Evolutionary conservation across 768 basidiomycete genomes (phyloP), one percentile per base, ranked within the genome.

Genomic region (Boletus rubropictus): DNA sequence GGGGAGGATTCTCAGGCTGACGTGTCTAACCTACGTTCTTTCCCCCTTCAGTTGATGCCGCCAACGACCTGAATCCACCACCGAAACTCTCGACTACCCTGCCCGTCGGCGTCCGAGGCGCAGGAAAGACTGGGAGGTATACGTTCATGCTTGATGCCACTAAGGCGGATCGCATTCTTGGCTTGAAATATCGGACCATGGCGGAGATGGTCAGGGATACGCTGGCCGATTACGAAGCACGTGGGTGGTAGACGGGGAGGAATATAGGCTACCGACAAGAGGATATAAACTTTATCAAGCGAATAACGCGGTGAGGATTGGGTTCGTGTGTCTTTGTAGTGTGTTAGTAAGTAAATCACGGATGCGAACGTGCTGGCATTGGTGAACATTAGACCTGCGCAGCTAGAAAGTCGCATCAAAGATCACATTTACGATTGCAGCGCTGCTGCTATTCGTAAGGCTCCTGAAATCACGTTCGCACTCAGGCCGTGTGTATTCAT

Each of bases 121-220:
- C 61, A 5, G 62, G 65, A 5, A 45, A 59, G 61, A 46, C 58
- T 40, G 39, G 51, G 44, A 7, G 58, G 5, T 65, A 71, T 39
- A 38, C 57, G 9, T 39, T 61, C 2, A 35, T 48, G 6, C 77
- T 66, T 44, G 57, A 71, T 46, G 59, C 62, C 3, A 37, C 62
- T 8, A 79, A 79, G 54, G 67, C 61, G 10, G 57, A 56, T 29
- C 63, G 62, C 29, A 59, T 78, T 3, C 60, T 78, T 5, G 73
- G 74, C 5, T 44, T 77, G 14, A 67, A 68, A 48, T 77, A 71
- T 44, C 63, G 62, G 12, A 63, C 65, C 4, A 66, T 69, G 33
- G 69, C 67, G 50, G 69, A 76, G 53, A 66, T 67, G 8, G 63
- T 71, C 7, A 67, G 49, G 44, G 78, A 74, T 48, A 66, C 62